Base-by-base conservation (phyloP, 257 asterid species). In the Salvia splendens region DNA sequence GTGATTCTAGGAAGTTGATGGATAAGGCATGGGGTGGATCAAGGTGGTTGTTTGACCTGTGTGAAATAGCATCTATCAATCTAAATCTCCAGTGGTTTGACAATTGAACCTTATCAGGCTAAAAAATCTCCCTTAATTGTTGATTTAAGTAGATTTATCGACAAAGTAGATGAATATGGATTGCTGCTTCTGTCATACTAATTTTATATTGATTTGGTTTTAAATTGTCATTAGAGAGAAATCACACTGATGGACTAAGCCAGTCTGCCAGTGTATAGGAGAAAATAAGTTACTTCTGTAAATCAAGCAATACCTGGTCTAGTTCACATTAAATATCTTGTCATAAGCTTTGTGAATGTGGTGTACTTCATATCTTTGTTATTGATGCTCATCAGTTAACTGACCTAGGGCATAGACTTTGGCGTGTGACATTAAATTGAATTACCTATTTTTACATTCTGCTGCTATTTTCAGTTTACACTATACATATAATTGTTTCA, bases 81-180 rank as follows among this genome's bases (percentile, higher is more conserved):
- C 9, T 38, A 38, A 38, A 6, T 38, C 40, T 46, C 50, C 57
- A 48, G 15, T 68, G 49, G 48, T 57, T 43, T 70, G 50, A 41
- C 65, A 49, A 20, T 40, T 17, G 64, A 49, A 48, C 46, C 56
- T 75, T 69, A 60, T 76, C 64, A 20, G 60, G 64, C 51, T 3
- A 30, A 17, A 67, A 16, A 28, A 32, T 64, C 61, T 68, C 47
- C 47, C 71, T 47, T 30, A 15, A 52, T 42, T 50, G 56, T 64
- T 47, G 41, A 16, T 40, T 62, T 46, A 43, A 61, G 65, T 61
- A 40, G 30, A 46, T 54, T 60, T 57, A 45, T 75, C 57, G 33
- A 49, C 12, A 52, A 56, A 41, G 36, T 65, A 42, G 41, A 72
- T 30, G 40, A 30, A 15, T 50, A 6, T 8, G 42, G 58, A 50